Evolutionary conservation across 768 basidiomycete species (phyloP).

Genomic region (Tricholoma furcatifolium): DNA sequence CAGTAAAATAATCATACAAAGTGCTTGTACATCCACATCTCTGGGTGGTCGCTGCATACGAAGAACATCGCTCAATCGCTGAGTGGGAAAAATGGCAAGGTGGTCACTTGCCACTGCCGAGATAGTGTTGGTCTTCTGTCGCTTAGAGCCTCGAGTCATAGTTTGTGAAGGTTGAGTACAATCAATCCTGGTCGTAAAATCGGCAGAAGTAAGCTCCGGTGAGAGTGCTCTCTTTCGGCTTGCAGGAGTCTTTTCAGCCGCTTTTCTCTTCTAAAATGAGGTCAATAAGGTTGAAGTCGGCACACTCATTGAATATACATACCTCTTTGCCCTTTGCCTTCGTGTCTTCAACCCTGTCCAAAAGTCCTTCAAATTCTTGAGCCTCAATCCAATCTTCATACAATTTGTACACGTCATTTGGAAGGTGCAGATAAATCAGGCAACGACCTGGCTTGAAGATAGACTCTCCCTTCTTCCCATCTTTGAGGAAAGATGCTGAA

Average conservation of each 20-base stretch:
- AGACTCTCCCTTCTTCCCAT: not conserved
- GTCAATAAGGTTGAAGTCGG: too few species aligned
- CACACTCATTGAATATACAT: too few species aligned
- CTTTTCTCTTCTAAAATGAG: too few species aligned
- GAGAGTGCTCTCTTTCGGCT: too few species aligned
- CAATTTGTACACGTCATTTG: slow-evolving; percentile 4
- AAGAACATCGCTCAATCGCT: not conserved
- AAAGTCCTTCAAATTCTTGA: not conserved
- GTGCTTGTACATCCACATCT: not conserved
- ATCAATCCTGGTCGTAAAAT: not conserved
- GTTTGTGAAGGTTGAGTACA: not conserved
- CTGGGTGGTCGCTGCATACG: not conserved
- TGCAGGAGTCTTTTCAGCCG: too few species aligned
- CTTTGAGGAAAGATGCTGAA: slow-evolving; percentile 5
- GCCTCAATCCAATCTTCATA: slow-evolving; percentile 1
- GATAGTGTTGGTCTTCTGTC: not conserved
- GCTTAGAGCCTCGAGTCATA: not conserved
- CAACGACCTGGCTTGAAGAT: slow-evolving; percentile 5
- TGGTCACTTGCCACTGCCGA: not conserved
- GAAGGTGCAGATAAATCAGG: slow-evolving; percentile 6
- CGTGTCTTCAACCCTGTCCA: not conserved
- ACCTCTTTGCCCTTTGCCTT: not conserved
- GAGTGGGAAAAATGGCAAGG: not conserved
- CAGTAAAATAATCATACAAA: not conserved
- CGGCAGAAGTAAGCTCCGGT: not conserved